These are phyloP conservation scores for Pseudopediastrum boryanum DNA, from an alignment of 139 green algal species.

Conservation along the genomic window DNA sequence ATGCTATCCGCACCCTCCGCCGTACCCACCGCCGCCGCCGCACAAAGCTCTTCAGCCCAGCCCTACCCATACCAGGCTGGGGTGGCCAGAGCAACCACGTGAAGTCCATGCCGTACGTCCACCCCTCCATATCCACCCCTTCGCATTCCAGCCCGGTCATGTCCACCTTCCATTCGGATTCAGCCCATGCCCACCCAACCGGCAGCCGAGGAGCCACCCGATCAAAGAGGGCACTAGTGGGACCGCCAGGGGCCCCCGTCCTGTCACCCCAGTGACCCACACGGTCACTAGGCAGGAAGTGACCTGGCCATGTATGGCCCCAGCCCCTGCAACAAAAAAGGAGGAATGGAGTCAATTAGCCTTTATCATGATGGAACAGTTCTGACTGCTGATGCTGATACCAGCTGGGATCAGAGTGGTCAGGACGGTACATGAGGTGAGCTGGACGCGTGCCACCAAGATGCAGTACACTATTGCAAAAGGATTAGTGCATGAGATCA, in stretches of 20 bases:
- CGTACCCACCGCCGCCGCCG: conserved; percentile 67
- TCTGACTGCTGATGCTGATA: too few relatives aligned
- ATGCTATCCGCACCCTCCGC: conserved; percentile 48
- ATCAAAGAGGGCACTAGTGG: conserved; percentile 60
- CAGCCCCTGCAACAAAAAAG: too few relatives aligned
- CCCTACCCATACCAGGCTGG: conserved; percentile 3
- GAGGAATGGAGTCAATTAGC: too few relatives aligned
- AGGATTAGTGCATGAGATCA: too few relatives aligned
- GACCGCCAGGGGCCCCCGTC: conserved; percentile 48
- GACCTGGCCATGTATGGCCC: conserved; percentile 84
- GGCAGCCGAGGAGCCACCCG: conserved; percentile 63
- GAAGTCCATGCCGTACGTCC: conserved; percentile 86
- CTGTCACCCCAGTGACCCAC: conserved; percentile 70
- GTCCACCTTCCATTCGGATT: conserved; percentile 80
- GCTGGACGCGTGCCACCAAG: too few relatives aligned
- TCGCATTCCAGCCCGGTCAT: conserved; percentile 47
- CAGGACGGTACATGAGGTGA: too few relatives aligned
- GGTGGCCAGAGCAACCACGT: conserved; percentile 37
- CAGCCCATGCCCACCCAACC: conserved; percentile 60
- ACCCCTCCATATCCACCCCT: conserved; percentile 69
- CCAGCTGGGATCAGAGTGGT: too few relatives aligned
- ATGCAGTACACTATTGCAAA: too few relatives aligned
- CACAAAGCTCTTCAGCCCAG: conserved; percentile 56
- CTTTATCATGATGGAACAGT: too few relatives aligned
- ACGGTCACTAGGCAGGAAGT: conserved; percentile 87